Evolutionary conservation across 345 rosid genomes (phyloP), one percentile per base, ranked within the genome.

Genomic region (Passiflora organensis): DNA sequence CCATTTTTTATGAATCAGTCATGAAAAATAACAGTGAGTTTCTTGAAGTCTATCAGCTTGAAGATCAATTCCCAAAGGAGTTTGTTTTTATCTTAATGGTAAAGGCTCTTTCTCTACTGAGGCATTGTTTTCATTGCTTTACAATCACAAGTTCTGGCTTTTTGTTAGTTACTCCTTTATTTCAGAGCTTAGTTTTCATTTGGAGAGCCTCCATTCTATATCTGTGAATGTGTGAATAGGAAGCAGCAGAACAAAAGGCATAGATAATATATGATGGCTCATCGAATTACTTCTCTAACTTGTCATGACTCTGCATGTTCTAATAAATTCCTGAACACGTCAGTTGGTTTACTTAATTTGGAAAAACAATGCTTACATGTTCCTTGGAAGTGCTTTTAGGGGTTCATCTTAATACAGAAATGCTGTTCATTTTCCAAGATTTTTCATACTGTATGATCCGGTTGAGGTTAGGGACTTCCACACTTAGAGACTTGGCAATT

Each of bases 31-130:
- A 73, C 39, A 73, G 76, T 32, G 81, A 77, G 51, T 66, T 77
- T 52, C 81, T 77, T 13, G 78, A 77, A 63, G 78, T 77, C 34
- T 77, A 77, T 68, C 81, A 73, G 66, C 78, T 72, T 24, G 78
- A 77, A 65, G 78, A 77, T 63, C 81, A 77, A 60, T 73, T 77
- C 52, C 78, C 81, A 6, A 64, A 63, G 61, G 81, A 77, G 58
- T 77, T 66, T 23, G 81, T 73, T 9, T 72, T 70, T 28, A 66
- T 66, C 53, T 52, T 76, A 42, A 69, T 76, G 81, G 81, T 76
- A 61, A 45, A 39, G n/a, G n/a, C n/a, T 42, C 51, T 55, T 38
- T 60, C 41, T 16, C 48, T 16, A 41, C 39, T 34, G 22, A 39
- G 28, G 46, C 39, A 19, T 48, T 45, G 53, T 17, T 18, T 48